Conservation (phyloP, 352 stramenopile species). For the Globisporangium perplexum region DNA sequence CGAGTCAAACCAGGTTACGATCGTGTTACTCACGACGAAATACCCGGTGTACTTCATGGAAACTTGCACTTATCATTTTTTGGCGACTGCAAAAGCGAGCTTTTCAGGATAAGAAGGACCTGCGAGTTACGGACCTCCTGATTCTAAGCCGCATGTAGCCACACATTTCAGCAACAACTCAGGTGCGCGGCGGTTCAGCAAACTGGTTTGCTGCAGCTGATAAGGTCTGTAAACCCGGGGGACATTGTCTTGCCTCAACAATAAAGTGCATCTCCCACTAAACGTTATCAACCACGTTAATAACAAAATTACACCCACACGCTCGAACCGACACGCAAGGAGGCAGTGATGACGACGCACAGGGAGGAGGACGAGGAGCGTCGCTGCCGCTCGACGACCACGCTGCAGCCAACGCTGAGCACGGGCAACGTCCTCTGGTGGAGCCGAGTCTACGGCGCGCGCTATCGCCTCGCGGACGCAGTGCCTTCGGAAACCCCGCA, state of each 20-base stretch:
- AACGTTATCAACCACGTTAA: too few relatives aligned
- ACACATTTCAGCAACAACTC: not conserved
- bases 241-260: too few relatives aligned
- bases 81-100: not conserved
- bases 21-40: not conserved
- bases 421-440: slow-evolving; percentile 16
- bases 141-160: not conserved
- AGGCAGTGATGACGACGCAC: not conserved
- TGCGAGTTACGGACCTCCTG: not conserved
- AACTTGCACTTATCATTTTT: too few relatives aligned
- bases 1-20: not conserved
- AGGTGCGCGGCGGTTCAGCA: not conserved
- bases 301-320: too few relatives aligned
- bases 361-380: not conserved
- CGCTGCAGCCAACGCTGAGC: not conserved
- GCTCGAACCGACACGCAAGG: too few relatives aligned
- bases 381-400: not conserved
- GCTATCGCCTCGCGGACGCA: not conserved
- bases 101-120: not conserved
- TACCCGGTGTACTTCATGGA: too few relatives aligned
- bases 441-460: slow-evolving; percentile 20
- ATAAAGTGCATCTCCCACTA: too few relatives aligned
- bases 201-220: not conserved
- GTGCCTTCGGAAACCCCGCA: not conserved
- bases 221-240: not conserved